phyloP scores from a whole-genome alignment of 192 early-diverging fungal genomes.

The Spizellomyces sp. region DNA sequence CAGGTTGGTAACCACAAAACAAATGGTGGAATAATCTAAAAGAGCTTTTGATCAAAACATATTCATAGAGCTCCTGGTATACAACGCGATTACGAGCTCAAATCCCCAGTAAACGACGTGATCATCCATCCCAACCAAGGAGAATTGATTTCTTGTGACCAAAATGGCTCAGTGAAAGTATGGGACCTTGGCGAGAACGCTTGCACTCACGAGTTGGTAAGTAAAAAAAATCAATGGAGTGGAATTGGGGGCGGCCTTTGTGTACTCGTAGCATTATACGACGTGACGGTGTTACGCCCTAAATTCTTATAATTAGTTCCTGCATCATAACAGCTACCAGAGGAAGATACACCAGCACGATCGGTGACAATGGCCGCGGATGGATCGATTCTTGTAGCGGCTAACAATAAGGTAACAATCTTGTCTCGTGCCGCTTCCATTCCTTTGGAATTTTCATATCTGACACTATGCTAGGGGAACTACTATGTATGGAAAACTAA shows the following conservation, averaged over 20 bases:
- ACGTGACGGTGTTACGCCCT: background rate
- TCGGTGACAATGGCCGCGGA: conserved; percentile 83
- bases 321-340: conserved; percentile 57
- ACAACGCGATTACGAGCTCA: conserved; percentile 61
- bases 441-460: background rate
- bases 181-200: conserved; percentile 64
- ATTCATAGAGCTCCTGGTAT: conserved; percentile 52
- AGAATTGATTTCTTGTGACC: conserved; percentile 62
- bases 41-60: background rate
- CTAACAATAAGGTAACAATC: conserved; percentile 77
- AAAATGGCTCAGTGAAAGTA: conserved; percentile 57
- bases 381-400: conserved; percentile 77
- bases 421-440: conserved; percentile 7
- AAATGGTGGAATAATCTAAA: background rate
- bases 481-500: conserved; percentile 59
- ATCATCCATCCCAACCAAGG: conserved; percentile 68
- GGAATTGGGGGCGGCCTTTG: background rate
- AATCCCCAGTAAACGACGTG: conserved; percentile 60
- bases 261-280: conserved; percentile 37
- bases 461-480: conserved; percentile 56
- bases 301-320: conserved; percentile 16
- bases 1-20: conserved; percentile 28
- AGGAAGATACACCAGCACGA: conserved; percentile 79
- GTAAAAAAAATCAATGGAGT: background rate
- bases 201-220: conserved; percentile 60